Percentiles rank a stretch among this genome's conserved stretches.
Evolutionary conservation across 2,329 filamentous ascomycete genomes (phyloP).

Genomic region (Macrophomina tecta): DNA sequence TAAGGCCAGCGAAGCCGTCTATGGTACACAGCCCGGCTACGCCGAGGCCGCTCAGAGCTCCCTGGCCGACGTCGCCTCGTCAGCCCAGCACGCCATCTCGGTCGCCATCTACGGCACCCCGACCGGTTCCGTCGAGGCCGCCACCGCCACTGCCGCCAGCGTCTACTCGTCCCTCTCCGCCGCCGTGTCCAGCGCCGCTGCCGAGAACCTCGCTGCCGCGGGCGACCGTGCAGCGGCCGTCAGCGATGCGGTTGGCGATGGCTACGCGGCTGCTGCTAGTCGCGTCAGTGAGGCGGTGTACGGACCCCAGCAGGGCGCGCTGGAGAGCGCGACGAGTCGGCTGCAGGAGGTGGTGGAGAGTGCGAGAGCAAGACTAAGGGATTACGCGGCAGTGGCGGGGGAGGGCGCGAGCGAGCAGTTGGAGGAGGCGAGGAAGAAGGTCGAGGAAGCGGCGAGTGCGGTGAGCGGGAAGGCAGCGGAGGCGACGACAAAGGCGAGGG

Average conservation of each 20-base stretch:
- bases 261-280: conserved; percentile 34
- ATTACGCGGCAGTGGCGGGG: conserved; percentile 45
- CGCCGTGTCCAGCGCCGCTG: conserved; percentile 47
- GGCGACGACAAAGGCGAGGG: conserved; percentile 55
- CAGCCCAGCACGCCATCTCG: conserved; percentile 62
- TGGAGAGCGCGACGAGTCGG: conserved; percentile 52
- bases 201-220: conserved; percentile 43
- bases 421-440: conserved; percentile 46
- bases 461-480: conserved; percentile 44
- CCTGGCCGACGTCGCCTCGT: conserved; percentile 60
- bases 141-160: conserved; percentile 51
- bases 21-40: conserved; percentile 60
- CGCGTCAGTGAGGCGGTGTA: conserved; percentile 54
- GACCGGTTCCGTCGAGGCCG: conserved; percentile 50
- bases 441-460: conserved; percentile 55
- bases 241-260: conserved; percentile 34
- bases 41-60: conserved; percentile 60
- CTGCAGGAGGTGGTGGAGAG: conserved; percentile 51
- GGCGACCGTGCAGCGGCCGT: conserved; percentile 34
- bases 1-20: conserved; percentile 60
- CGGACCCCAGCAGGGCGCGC: conserved; percentile 53
- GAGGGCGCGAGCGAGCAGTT: conserved; percentile 38
- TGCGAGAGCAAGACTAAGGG: conserved; percentile 50
- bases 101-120: conserved; percentile 64
- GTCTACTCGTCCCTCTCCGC: conserved; percentile 52